Evolutionary conservation across 2,329 filamentous ascomycete genomes (phyloP), one percentile per base, ranked within the genome.

Genomic region (Aspergillus brunneoviolaceus): DNA sequence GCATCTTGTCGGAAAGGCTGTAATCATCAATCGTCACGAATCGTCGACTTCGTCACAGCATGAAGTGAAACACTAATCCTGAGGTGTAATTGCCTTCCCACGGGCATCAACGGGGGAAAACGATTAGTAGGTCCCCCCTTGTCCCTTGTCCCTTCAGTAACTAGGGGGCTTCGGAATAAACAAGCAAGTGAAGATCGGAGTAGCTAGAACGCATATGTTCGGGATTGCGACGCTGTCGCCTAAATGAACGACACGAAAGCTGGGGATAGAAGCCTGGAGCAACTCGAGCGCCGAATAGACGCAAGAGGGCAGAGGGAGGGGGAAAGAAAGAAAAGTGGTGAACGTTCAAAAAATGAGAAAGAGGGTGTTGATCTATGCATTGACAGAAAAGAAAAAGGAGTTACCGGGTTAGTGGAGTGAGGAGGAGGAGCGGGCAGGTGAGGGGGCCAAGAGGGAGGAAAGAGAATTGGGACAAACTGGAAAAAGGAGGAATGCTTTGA

Each of bases 1-100:
- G 69, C 70, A 77, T 76, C 61, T 60, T 69, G 66, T 63, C 56
- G 64, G 33, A 60, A 57, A 60, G 63, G 60, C 62, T 65, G 62
- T 55, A 61, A 63, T 65, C 67, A 67, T 67, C 51, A 67, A 65
- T 65, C 63, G 64, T 67, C 62, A 63, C 65, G 66, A 63, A 63
- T 63, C 64, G 61, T 68, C 60, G 58, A 52, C 58, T 57, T 68
- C 65, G 65, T 68, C 64, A 68, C 62, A 62, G 63, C 62, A 66
- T 67, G 59, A 49, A 59, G 49, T 25, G 50, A 56, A 62, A 58
- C 56, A 52, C 55, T 50, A 64, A 60, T 59, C 48, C 55, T 57
- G 35, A 29, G 51, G 62, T 35, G 52, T 51, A 23, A 23, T 49
- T 42, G 53, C 54, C 33, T 52, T 51, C 60, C 50, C 59, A 60